phyloP scores from a whole-genome alignment of 441 rosid genomes.

The Mallotus japonicus region DNA sequence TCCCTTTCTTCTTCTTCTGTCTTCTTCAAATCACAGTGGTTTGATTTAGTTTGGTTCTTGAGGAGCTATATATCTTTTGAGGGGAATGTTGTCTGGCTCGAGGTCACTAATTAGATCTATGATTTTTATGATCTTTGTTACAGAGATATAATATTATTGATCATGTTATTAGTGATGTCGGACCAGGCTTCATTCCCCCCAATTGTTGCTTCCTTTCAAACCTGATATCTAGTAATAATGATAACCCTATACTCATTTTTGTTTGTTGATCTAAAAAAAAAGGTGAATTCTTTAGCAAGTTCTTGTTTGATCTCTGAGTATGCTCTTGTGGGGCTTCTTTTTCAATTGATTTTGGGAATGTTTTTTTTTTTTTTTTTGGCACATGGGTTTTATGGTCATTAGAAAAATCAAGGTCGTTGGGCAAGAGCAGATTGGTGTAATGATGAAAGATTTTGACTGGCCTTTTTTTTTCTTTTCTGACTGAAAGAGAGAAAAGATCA shows the following conservation, averaged over 20 bases:
- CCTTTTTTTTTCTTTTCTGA: slow-evolving; percentile 27
- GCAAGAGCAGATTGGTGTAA: slow-evolving; percentile 63
- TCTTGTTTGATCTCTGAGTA: not conserved
- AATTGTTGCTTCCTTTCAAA: slow-evolving; percentile 38
- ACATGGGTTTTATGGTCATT: slow-evolving; percentile 22
- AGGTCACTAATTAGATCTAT: slow-evolving; percentile 60
- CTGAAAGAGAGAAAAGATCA: slow-evolving; percentile 34
- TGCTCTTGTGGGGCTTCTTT: not conserved
- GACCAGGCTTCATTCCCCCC: slow-evolving; percentile 94
- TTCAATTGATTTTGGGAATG: slow-evolving; percentile 7
- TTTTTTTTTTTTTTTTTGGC: not conserved
- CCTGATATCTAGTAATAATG: not conserved
- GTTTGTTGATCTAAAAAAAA: slow-evolving; percentile 8
- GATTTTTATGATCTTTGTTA: not conserved
- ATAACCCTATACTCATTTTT: not conserved
- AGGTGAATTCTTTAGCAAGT: slow-evolving; percentile 22
- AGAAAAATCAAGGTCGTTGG: slow-evolving; percentile 22
- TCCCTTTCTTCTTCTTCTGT: too few relatives aligned
- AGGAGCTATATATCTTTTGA: slow-evolving; percentile 59
- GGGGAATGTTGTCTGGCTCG: slow-evolving; percentile 99
- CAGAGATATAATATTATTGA: slow-evolving; percentile 15
- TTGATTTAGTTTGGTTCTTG: not conserved
- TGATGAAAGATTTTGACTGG: slow-evolving; percentile 61
- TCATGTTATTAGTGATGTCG: slow-evolving; percentile 47
- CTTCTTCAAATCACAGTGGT: not conserved